Base-by-base conservation (phyloP, 176 grass and related monocot species). In the Aegilops longissima region DNA sequence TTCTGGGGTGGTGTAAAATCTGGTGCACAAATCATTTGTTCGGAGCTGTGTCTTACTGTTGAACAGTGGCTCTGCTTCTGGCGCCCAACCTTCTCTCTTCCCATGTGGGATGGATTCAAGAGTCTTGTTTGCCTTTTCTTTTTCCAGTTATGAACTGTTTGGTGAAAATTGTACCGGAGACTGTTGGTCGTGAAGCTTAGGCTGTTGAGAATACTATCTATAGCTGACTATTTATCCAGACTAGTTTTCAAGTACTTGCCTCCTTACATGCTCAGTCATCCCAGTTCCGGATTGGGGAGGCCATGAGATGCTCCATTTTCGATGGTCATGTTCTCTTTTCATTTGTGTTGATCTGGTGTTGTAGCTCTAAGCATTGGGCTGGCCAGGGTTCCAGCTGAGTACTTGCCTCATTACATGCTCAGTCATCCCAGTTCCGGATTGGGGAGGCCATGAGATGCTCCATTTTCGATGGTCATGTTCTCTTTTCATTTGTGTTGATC, bases 1-100 rank as follows among this genome's bases (percentile, higher is more conserved):
- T 7, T 96, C 96, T 3, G 96, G 96, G 54, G 93, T 98, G 29
- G 96, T 98, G 40, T 98, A 83, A 85, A 84, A 64, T 78, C 17
- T 73, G 61, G 74, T 66, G 49, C 74, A 93, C 18, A 72, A 35
- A 29, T 31, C 33, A 40, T 12, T 82, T 56, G 68, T 8, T 78
- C 33, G 5, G 12, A 54, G 21, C 71, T 61, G 13, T 72, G 40
- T 66, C 33, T 12, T 72, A 83, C 56, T 27, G 76, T 71, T 27
- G 61, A 68, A 45, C 74, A 35, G 54, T 66, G 54, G 24, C 1
- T 65, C 12, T 67, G 80, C 51, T 29, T 67, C 34, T 68, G 56
- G 68, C 39, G 77, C 73, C 65, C 56, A 81, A 63, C 56, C 87
- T 70, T 66, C 23, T 38, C 54, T 83, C 56, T 33, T 87, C 66